Base-by-base conservation (phyloP, 148 eudicot genomes). In the Vaccinium vitisidaea region DNA sequence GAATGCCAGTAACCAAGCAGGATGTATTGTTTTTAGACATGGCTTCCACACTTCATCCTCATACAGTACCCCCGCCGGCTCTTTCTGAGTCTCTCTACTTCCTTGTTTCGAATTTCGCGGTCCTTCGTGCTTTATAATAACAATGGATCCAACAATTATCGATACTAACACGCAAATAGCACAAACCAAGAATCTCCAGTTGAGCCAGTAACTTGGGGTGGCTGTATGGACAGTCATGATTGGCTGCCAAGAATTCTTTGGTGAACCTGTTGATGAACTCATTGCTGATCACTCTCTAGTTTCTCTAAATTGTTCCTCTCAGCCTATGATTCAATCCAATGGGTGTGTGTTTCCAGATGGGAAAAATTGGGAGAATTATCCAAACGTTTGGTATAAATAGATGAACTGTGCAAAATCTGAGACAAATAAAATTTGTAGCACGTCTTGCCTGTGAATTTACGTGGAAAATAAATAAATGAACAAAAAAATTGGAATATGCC, bases 11-110 rank as follows among this genome's bases (percentile, higher is more conserved):
- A 95, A 83, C 98, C 98, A 95, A 83, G 84, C 97, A 65, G 98
- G 98, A 77, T 95, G 97, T 71, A 95, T 89, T 83, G 90, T 92
- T 85, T 84, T 88, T 43, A 94, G 88, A 54, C 95, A 93, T 7
- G 98, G 96, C 88, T 82, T 93, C 98, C 98, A 95, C 76, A 90
- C 90, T 85, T 95, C 93, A 90, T 94, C 98, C 25, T 85, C 92
- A 81, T 93, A 94, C 73, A 94, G 85, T 32, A 90, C 11, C 59
- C 96, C 94, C 2, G 84, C 84, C 18, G 83, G 61, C 23, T 88
- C 90, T 59, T 87, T 59, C 83, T 52, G 59, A 0, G 39, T 13
- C 61, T 69, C 84, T 78, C 76, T 75, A 39, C 25, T 75, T 85
- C 65, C 48, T 25, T 16, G 54, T 70, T 73, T 75, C 2, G 46